Percentiles rank a stretch among this genome's conserved stretches.
Evolutionary conservation across 2,329 filamentous ascomycete genomes (phyloP).

Genomic region (Periconia sp.): DNA sequence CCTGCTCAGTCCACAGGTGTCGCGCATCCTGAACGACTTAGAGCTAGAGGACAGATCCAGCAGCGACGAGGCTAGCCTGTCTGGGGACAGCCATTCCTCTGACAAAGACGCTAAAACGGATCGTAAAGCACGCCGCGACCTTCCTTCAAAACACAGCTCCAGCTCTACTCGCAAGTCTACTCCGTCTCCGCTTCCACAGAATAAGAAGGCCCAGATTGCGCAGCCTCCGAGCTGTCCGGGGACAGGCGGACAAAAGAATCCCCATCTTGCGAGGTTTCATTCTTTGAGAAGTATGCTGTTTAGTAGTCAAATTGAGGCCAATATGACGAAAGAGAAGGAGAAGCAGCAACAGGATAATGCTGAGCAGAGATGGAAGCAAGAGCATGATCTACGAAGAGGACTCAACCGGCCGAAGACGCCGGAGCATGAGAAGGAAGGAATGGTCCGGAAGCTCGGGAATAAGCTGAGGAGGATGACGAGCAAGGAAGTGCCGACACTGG

Average conservation of each 20-base stretch:
- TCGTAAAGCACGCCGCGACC: constrained; percentile 5
- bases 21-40: constrained; percentile 36
- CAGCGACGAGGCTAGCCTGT: constrained; percentile 22
- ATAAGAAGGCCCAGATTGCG: constrained; percentile 14
- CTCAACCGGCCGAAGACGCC: constrained; percentile 31
- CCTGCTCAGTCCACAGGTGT: constrained; percentile 37
- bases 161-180: constrained; percentile 10
- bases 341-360: constrained; percentile 23
- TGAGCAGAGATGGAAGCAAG: constrained; percentile 32
- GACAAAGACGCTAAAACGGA: constrained; percentile 6
- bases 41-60: constrained; percentile 33
- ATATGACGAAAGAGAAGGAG: constrained; percentile 28
- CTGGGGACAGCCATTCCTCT: constrained; percentile 10
- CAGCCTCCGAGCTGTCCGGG: constrained; percentile 10
- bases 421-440: constrained; percentile 28
- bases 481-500: constrained; percentile 32
- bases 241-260: constrained; percentile 17
- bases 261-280: constrained; percentile 41
- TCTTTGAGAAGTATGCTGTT: constrained; percentile 43
- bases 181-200: constrained; percentile 10
- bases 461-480: constrained; percentile 36
- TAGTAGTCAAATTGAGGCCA: constrained; percentile 34
- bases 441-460: constrained; percentile 30
- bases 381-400: constrained; percentile 35
- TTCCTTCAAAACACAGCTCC: constrained; percentile 2